Evolutionary conservation across 2,329 filamentous ascomycete genomes (phyloP), one percentile per base, ranked within the genome.

Genomic region (Trichoderma koningiopsis): DNA sequence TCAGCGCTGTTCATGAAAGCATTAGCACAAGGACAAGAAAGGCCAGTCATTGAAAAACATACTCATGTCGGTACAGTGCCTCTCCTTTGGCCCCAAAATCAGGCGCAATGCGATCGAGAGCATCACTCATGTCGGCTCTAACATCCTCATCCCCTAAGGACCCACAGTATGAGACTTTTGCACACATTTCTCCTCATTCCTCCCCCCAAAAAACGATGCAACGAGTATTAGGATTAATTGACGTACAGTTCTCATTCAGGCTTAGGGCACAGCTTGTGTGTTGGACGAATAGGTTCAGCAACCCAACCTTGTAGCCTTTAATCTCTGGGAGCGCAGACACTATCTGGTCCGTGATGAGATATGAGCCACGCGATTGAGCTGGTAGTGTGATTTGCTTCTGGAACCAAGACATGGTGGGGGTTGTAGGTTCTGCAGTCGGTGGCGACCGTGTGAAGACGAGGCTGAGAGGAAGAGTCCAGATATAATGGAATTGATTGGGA

Each of bases 181-280:
- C 27, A 27, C 27, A n/a, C n/a, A n/a, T n/a, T n/a, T n/a, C n/a
- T n/a, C n/a, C n/a, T n/a, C n/a, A n/a, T n/a, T n/a, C n/a, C n/a
- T n/a, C n/a, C n/a, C n/a, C n/a, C n/a, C n/a, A n/a, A n/a, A n/a
- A n/a, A n/a, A n/a, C n/a, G n/a, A n/a, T n/a, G n/a, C n/a, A n/a
- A n/a, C n/a, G n/a, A n/a, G n/a, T n/a, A n/a, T n/a, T n/a, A n/a
- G n/a, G n/a, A n/a, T n/a, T n/a, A n/a, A n/a, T n/a, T n/a, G n/a
- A n/a, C n/a, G n/a, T 27, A 81, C 87, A 91, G 82, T 98, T 98
- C 86, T 99, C 96, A 78, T 99, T 99, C 75, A 99, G 83, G 70
- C 89, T 92, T 65, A 99, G 85, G 14, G 92, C 96, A 81, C 94
- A 97, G 76, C 89, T 93, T 5, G 96, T 99, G 82, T 99, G 96